These are phyloP conservation scores for Venturia asperata DNA, from an alignment of 2,329 filamentous ascomycete genomes.

Conservation along the genomic window DNA sequence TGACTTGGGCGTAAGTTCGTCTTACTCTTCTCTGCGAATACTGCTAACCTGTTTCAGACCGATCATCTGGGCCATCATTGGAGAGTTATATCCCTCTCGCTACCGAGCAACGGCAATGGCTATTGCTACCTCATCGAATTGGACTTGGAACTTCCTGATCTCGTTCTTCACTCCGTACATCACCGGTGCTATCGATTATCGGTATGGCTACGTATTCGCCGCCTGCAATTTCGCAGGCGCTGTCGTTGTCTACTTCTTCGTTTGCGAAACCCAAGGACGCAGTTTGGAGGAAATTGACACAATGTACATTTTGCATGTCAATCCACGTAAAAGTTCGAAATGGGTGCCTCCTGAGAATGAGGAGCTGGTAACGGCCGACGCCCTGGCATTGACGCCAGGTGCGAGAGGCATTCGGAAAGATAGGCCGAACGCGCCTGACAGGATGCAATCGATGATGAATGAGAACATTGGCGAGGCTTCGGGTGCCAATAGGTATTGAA, in stretches of 20 bases:
- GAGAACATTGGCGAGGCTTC: slow-evolving; percentile 13
- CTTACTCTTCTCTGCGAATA: slow-evolving; percentile 86
- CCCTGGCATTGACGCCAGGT: slow-evolving; percentile 8
- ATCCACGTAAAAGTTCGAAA: slow-evolving; percentile 53
- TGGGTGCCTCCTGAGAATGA: slow-evolving; percentile 36
- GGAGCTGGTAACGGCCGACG: slow-evolving; percentile 21
- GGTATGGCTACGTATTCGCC: slow-evolving; percentile 70
- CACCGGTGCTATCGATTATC: slow-evolving; percentile 61
- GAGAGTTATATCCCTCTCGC: slow-evolving; percentile 57
- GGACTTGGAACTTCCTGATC: slow-evolving; percentile 37
- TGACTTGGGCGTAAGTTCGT: slow-evolving; percentile 58
- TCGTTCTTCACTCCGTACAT: slow-evolving; percentile 77
- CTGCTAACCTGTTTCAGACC: slow-evolving; percentile 63
- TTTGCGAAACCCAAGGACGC: slow-evolving; percentile 65
- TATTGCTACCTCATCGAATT: slow-evolving; percentile 39
- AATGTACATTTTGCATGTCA: slow-evolving; percentile 63
- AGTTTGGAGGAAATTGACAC: slow-evolving; percentile 74
- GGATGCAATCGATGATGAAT: slow-evolving; percentile 4
- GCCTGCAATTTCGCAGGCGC: slow-evolving; percentile 60
- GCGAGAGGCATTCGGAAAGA: slow-evolving; percentile 13
- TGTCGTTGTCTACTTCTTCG: slow-evolving; percentile 66
- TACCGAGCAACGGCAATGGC: slow-evolving; percentile 41
- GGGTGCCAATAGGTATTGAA: neutral
- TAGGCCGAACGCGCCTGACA: slow-evolving; percentile 9
- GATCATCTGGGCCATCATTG: slow-evolving; percentile 62